phyloP scores from a whole-genome alignment of 192 early-diverging fungal genomes.

The Podila minutissima region DNA sequence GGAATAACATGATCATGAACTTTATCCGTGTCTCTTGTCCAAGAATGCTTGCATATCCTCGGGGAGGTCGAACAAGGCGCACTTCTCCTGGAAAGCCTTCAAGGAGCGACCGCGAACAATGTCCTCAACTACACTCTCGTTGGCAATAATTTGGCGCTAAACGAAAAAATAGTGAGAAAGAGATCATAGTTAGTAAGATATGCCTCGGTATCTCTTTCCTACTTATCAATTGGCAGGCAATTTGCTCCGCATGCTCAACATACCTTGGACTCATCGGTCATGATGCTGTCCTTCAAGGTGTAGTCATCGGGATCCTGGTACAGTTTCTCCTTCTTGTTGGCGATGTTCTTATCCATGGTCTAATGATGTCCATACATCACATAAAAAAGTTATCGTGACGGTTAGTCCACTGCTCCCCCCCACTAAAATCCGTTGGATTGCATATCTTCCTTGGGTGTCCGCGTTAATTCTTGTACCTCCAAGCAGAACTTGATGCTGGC shows the following conservation, averaged over 20 bases:
- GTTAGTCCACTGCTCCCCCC: conserved; percentile 4
- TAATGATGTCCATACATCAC: neutral
- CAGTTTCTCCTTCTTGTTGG: conserved; percentile 57
- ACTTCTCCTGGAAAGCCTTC: conserved; percentile 74
- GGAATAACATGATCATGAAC: neutral
- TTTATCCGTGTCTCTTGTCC: conserved; percentile 52
- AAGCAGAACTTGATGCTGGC: conserved; percentile 74
- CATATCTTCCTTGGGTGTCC: conserved; percentile 1
- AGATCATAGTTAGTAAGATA: neutral
- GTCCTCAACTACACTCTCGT: conserved; percentile 75
- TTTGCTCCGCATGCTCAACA: neutral
- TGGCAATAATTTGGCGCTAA: conserved; percentile 74
- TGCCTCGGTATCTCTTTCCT: too few relatives aligned
- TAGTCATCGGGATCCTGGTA: conserved; percentile 66
- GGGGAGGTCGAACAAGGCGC: conserved; percentile 67
- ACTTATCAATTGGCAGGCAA: neutral
- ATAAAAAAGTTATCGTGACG: neutral
- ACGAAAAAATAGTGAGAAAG: neutral
- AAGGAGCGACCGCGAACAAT: conserved; percentile 75
- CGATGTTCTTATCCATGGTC: conserved; percentile 52
- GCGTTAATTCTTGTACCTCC: conserved; percentile 51
- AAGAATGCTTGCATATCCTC: conserved; percentile 60
- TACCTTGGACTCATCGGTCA: conserved; percentile 68
- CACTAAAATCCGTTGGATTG: conserved; percentile 10
- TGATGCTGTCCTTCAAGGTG: conserved; percentile 61